Evolutionary conservation across 1,284 basidiomycete genomes (phyloP).

Genomic region (Malassezia globosa): DNA sequence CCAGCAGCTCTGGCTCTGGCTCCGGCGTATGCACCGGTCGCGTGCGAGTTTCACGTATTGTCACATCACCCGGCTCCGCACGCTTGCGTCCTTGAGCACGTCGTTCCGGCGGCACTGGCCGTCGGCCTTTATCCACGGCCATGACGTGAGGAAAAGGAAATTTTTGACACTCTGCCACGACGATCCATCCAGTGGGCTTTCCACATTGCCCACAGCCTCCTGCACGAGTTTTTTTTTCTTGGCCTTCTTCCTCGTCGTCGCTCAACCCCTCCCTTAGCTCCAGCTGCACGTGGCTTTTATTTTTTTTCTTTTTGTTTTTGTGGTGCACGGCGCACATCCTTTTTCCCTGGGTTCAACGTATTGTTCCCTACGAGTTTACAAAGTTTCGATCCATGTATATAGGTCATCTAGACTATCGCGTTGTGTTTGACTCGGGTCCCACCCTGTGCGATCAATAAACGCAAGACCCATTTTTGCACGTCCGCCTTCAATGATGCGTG

Average conservation of each 20-base stretch:
- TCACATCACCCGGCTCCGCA: slow-evolving; percentile 10
- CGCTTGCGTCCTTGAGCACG: slow-evolving; percentile 16
- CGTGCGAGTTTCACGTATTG: not conserved
- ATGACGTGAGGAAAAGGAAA: slow-evolving; percentile 8
- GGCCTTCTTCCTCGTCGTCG: too few relatives aligned
- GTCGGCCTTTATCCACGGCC: slow-evolving; percentile 2
- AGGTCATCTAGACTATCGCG: too few relatives aligned
- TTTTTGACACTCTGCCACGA: not conserved
- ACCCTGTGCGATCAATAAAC: slow-evolving; percentile 21
- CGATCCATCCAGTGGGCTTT: not conserved
- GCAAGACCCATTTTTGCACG: slow-evolving; percentile 26
- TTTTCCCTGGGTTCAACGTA: too few relatives aligned
- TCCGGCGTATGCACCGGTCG: not conserved
- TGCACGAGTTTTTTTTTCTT: too few relatives aligned
- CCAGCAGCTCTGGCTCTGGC: slow-evolving; percentile 6
- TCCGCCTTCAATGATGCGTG: slow-evolving; percentile 28
- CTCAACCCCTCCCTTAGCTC: too few relatives aligned
- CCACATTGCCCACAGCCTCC: too few relatives aligned
- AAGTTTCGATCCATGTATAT: too few relatives aligned
- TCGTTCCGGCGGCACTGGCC: not conserved
- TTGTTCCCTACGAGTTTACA: too few relatives aligned
- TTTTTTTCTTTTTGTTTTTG: too few relatives aligned
- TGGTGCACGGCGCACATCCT: too few relatives aligned
- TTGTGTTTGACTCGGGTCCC: slow-evolving; percentile 1
- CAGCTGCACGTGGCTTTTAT: too few relatives aligned